These are phyloP conservation scores for Phymatotrichopsis omnivora DNA, from an alignment of 2,329 filamentous ascomycete genomes.

Conservation along the genomic window DNA sequence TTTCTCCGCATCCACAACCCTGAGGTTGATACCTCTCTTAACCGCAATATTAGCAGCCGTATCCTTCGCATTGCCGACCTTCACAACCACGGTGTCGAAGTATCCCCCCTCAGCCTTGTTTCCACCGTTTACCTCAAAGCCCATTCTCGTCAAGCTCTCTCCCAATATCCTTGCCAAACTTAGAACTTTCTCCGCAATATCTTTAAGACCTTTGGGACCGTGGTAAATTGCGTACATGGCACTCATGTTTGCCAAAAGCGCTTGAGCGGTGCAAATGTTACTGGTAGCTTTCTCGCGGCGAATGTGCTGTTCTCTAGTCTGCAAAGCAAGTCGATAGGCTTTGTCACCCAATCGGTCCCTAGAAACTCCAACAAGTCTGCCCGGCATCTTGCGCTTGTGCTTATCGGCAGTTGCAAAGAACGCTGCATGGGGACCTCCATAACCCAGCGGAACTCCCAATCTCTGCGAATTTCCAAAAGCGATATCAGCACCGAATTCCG, in stretches of 20 bases:
- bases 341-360: constrained; percentile 77
- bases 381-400: constrained; percentile 89
- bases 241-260: constrained; percentile 87
- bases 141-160: constrained; percentile 50
- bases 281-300: constrained; percentile 92
- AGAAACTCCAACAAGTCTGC: constrained; percentile 79
- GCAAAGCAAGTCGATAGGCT: constrained; percentile 73
- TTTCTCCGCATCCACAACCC: constrained; percentile 49
- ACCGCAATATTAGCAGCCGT: constrained; percentile 45
- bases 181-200: constrained; percentile 70
- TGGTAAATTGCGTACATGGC: constrained; percentile 93
- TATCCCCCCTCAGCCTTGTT: constrained; percentile 47
- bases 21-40: constrained; percentile 49
- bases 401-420: constrained; percentile 91
- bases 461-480: constrained; percentile 88
- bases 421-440: constrained; percentile 87
- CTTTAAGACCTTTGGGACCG: constrained; percentile 69
- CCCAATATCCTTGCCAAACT: constrained; percentile 56
- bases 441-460: constrained; percentile 84
- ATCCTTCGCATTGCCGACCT: constrained; percentile 44
- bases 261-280: constrained; percentile 95
- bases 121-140: constrained; percentile 52
- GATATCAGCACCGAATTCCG: constrained; percentile 90
- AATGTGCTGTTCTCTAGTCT: constrained; percentile 94
- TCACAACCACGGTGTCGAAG: constrained; percentile 73